A percentile compares a stretch with the other conserved stretches of the same genome.
Conservation (phyloP, 768 basidiomycete species). For the Omphalotus guepiniiformis region DNA sequence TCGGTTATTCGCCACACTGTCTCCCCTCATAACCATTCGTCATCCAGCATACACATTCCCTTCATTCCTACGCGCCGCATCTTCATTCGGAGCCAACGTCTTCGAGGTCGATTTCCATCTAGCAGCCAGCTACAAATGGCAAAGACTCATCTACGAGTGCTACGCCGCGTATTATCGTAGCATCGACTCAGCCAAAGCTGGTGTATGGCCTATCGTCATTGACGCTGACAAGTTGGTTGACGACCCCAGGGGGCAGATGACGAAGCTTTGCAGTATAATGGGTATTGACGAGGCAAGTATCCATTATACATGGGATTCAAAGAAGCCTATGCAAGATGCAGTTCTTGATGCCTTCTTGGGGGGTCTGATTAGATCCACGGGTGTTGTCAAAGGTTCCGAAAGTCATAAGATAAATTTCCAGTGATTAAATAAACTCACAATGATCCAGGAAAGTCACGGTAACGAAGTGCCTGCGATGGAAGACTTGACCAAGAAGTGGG, state of each 20-base stretch:
- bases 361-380: not conserved
- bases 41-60: conserved; percentile 1
- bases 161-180: conserved; percentile 3
- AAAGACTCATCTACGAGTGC: conserved; percentile 5
- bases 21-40: conserved; percentile 5
- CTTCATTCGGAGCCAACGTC: not conserved
- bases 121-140: conserved; percentile 1
- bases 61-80: not conserved
- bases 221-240: conserved; percentile 5
- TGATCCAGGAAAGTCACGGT: too few species aligned
- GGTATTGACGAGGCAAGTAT: conserved; percentile 1
- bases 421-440: too few species aligned
- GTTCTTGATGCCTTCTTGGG: not conserved
- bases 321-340: not conserved
- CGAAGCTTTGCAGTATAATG: conserved; percentile 1
- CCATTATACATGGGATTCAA: conserved; percentile 4
- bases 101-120: conserved; percentile 1
- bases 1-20: not conserved
- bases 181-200: not conserved
- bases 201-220: not conserved
- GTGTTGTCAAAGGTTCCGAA: conserved; percentile 1
- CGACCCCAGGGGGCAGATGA: conserved; percentile 4
- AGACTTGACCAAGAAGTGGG: conserved; percentile 4
- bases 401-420: too few species aligned
- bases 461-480: not conserved